phyloP scores from a whole-genome alignment of 805 yeast species.

The Blastobotrys terrestris region DNA sequence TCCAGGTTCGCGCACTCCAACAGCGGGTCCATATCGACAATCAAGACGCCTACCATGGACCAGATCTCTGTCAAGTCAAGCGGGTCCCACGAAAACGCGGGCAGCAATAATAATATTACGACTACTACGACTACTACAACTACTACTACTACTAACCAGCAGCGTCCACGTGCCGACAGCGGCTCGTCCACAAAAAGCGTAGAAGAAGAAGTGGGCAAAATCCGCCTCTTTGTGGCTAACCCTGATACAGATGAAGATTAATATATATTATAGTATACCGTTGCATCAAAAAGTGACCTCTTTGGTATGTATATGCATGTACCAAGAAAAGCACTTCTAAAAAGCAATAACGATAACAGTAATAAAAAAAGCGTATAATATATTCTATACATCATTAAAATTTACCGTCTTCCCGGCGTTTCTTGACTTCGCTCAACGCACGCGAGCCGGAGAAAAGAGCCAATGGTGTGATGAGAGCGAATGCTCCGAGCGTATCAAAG shows the following conservation, averaged over 20 bases:
- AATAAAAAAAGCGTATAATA: background rate
- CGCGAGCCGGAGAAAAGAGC: slow-evolving; percentile 59
- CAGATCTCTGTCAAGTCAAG: background rate
- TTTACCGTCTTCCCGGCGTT: slow-evolving; percentile 21
- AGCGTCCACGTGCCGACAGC: slow-evolving; percentile 18
- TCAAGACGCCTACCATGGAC: background rate
- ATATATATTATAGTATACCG: background rate
- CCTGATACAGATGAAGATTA: slow-evolving; percentile 32
- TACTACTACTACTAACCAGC: slow-evolving; percentile 1
- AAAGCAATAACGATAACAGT: background rate
- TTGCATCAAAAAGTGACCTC: background rate
- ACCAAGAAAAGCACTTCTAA: background rate
- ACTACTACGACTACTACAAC: slow-evolving; percentile 6
- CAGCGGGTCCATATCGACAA: slow-evolving; percentile 2
- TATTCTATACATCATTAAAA: background rate
- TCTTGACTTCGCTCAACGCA: slow-evolving; percentile 44
- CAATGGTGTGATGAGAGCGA: slow-evolving; percentile 45
- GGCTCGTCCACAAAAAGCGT: slow-evolving; percentile 26
- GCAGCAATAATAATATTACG: slow-evolving; percentile 1
- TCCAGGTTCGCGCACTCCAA: slow-evolving; percentile 3
- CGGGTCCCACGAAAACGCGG: slow-evolving; percentile 2
- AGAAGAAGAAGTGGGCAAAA: slow-evolving; percentile 28
- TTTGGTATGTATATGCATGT: background rate
- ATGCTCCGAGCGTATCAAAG: slow-evolving; percentile 49
- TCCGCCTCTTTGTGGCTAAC: slow-evolving; percentile 34